Base-by-base conservation (phyloP, 306 rosid genomes). In the Cicer judaicum region DNA sequence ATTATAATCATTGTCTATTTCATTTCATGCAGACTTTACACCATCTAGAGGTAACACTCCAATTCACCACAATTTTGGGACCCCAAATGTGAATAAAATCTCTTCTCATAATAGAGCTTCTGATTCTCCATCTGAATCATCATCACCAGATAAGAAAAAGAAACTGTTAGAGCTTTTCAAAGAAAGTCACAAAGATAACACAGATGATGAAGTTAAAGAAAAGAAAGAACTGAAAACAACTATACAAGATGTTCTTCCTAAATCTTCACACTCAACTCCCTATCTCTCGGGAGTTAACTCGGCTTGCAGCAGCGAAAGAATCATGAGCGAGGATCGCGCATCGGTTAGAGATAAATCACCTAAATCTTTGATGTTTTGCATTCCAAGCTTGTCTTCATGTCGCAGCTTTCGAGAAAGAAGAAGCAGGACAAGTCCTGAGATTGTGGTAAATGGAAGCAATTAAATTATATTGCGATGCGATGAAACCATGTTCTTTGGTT, bases 11-110 rank as follows among this genome's bases (percentile, higher is more conserved):
- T 52, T 47, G 24, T 21, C 42, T 8, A 10, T 8, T 39, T 16
- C 12, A 29, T 18, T 10, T 75, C 46, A 21, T 72, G 75, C 86
- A 95, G 99, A 95, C 50, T 90, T 92, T 63, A 92, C 98, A 12
- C 96, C 99, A 49, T 95, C 98, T 57, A 83, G 97, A 1, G 96
- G 95, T 34, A 90, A 46, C 81, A 92, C 99, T 5, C 99, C 98
- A 1, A 80, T 88, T 75, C 93, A 87, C 74, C 82, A 74, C 57
- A 10, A 72, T 46, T 54, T 70, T 8, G 84, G 82, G 2, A 72
- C 78, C 43, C 80, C 83, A 5, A 38, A 5, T 56, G 80, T 56
- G 53, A 83, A 77, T 64, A 80, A 79, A 72, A 41, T 81, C 64
- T 80, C 76, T 34, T 77, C 52, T 15, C 82, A 40, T 52, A 77